Conservation (phyloP, 1,139 yeast species). For the Diutina sp. region DNA sequence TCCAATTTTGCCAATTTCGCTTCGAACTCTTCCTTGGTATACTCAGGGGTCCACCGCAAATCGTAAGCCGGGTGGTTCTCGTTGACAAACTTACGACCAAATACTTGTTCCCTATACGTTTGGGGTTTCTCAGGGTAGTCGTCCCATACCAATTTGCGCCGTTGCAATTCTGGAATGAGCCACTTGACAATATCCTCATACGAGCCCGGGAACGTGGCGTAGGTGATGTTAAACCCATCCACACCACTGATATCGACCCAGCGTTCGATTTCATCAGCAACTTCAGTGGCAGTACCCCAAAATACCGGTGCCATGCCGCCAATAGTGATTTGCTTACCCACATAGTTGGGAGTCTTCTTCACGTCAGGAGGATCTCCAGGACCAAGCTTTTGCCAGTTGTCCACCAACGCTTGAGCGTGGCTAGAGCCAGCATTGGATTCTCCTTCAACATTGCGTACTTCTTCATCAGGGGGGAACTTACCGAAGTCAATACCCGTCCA, state of each 20-base stretch:
- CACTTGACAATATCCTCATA: constrained; percentile 19
- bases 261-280: constrained; percentile 17
- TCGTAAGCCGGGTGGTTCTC: constrained; percentile 24
- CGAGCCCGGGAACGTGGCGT: constrained; percentile 18
- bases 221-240: constrained; percentile 23
- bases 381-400: constrained; percentile 17
- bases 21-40: constrained; percentile 24
- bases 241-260: constrained; percentile 20
- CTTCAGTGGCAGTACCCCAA: constrained; percentile 15
- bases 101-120: constrained; percentile 15
- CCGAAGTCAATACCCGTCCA: constrained; percentile 25
- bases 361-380: constrained; percentile 15
- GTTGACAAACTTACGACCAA: constrained; percentile 12
- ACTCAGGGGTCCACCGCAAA: constrained; percentile 27
- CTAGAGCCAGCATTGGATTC: constrained; percentile 10
- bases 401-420: constrained; percentile 17
- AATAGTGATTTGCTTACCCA: constrained; percentile 15
- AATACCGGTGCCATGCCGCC: constrained; percentile 18
- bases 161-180: constrained; percentile 20
- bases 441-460: constrained; percentile 13
- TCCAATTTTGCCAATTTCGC: constrained; percentile 12
- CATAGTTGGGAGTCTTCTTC: constrained; percentile 14
- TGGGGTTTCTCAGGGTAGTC: constrained; percentile 17
- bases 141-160: constrained; percentile 19
- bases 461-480: constrained; percentile 16